Conservation (phyloP, 2,329 filamentous ascomycete species). For the Colletotrichum sp. region DNA sequence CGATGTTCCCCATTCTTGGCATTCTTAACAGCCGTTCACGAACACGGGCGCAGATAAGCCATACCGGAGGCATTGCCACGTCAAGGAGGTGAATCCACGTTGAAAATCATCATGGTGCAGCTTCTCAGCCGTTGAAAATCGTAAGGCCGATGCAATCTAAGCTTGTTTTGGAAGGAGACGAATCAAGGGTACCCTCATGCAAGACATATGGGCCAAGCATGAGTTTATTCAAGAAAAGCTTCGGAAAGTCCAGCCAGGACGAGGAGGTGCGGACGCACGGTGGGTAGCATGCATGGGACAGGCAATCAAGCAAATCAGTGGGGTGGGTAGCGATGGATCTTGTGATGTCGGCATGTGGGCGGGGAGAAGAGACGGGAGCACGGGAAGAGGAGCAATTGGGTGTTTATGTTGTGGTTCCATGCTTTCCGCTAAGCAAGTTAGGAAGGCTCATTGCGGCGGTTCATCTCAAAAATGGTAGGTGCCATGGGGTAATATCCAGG, state of each 20-base stretch:
- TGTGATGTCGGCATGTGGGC: constrained; percentile 4
- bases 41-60: constrained; percentile 1
- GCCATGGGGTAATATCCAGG: neutral
- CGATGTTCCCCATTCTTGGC: neutral
- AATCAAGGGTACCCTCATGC: neutral
- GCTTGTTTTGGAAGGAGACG: constrained; percentile 3
- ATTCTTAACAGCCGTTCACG: neutral
- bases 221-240: neutral
- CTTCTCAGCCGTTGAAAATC: neutral
- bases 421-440: neutral
- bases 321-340: neutral
- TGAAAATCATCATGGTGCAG: neutral
- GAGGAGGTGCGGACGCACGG: neutral
- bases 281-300: neutral
- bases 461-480: constrained; percentile 7
- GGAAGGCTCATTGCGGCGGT: neutral
- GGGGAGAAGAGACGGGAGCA: neutral
- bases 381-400: neutral
- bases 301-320: neutral
- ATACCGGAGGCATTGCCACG: constrained; percentile 4
- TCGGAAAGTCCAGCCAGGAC: neutral
- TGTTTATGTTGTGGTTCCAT: neutral
- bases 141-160: neutral
- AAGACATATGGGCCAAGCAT: neutral
- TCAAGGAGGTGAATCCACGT: constrained; percentile 1